These are phyloP conservation scores for Rhytidiadelphus loreus DNA, from an alignment of 225 moss, liverwort and hornwort genomes.

Conservation along the genomic window DNA sequence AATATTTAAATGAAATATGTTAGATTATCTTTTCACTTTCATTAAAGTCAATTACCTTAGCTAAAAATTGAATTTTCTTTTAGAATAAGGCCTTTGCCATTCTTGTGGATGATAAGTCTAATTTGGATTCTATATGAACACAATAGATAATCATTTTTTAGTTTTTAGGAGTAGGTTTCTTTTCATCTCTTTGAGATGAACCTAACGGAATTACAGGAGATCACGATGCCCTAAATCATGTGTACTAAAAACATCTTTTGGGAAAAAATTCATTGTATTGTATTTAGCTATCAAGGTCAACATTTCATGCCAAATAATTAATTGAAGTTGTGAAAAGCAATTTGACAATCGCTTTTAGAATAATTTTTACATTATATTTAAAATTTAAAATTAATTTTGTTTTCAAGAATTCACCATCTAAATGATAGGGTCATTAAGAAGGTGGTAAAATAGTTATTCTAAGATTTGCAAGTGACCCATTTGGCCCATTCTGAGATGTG, in stretches of 20 bases:
- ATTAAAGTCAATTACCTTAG: background rate
- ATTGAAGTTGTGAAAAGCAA: fast-evolving
- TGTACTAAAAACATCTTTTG: background rate
- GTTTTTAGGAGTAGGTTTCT: background rate
- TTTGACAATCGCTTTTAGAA: fast-evolving
- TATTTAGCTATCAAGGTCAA: fast-evolving
- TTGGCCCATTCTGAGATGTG: background rate
- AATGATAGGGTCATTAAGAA: background rate
- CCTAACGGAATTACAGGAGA: background rate
- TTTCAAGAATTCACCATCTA: background rate
- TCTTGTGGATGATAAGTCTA: background rate
- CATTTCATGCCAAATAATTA: background rate
- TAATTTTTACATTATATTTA: no score
- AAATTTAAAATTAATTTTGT: background rate
- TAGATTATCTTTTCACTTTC: background rate
- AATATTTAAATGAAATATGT: no score
- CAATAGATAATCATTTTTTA: background rate
- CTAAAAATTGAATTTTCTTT: background rate
- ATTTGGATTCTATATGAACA: background rate
- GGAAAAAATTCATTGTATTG: no score
- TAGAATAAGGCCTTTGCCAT: background rate
- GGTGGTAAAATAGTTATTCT: no score
- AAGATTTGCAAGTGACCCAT: background rate
- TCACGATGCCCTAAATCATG: fast-evolving
- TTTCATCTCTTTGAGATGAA: background rate